Conservation (phyloP, 176 grass and related monocot genomes). For the Canna indica region DNA sequence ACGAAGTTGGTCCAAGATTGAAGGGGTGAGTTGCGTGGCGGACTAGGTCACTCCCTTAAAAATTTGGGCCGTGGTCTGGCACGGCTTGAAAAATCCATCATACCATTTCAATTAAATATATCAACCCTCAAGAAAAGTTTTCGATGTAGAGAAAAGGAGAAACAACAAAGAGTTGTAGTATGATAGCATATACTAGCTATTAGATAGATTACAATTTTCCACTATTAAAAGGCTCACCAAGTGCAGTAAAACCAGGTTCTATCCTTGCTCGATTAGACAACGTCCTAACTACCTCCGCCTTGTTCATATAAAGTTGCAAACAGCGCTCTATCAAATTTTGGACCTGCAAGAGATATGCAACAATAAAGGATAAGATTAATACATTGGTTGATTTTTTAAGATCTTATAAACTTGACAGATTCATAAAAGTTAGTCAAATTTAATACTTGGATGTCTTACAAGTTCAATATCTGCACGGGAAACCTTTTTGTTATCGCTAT, state of each 20-base stretch:
- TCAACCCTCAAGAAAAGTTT: too few relatives aligned
- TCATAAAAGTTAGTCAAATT: not conserved
- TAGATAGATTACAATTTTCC: not conserved
- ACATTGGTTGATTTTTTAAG: too few relatives aligned
- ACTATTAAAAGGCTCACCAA: constrained; percentile 38
- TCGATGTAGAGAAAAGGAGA: too few relatives aligned
- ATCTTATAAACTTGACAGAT: too few relatives aligned
- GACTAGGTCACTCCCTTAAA: too few relatives aligned
- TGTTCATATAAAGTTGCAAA: constrained; percentile 94
- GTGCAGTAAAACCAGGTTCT: constrained; percentile 93
- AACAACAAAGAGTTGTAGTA: too few relatives aligned
- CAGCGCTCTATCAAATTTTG: constrained; percentile 99
- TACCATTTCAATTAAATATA: too few relatives aligned
- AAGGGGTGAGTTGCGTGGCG: too few relatives aligned
- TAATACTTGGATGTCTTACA: constrained; percentile 28
- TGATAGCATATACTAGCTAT: not conserved
- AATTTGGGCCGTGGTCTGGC: too few relatives aligned
- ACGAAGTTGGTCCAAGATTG: too few relatives aligned
- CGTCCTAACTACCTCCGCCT: constrained; percentile 81
- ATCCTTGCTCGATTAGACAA: constrained; percentile 86
- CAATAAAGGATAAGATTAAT: too few relatives aligned
- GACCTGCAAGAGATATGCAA: constrained; percentile 32
- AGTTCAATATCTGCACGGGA: constrained; percentile 98
- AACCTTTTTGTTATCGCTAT: constrained; percentile 74
- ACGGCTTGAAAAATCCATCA: too few relatives aligned